Evolutionary conservation across 768 basidiomycete genomes (phyloP).

Genomic region (Baorangia bicolor): DNA sequence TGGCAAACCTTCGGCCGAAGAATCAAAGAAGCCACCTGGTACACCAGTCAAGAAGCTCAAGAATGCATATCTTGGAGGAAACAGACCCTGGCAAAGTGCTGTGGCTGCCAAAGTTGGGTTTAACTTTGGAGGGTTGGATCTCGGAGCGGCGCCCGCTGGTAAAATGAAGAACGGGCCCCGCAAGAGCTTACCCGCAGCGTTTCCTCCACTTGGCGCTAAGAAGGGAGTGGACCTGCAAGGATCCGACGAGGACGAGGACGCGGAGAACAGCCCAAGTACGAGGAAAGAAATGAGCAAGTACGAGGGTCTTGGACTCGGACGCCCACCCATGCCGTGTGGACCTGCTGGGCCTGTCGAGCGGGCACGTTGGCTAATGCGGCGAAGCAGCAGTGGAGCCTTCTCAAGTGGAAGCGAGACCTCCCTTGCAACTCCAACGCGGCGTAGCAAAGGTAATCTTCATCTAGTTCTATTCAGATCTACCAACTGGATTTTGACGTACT

Average conservation of each 20-base stretch:
- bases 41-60: constrained; percentile 80
- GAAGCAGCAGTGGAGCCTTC: constrained; percentile 81
- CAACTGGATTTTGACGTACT: neutral
- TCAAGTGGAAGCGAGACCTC: constrained; percentile 72
- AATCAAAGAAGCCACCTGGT: constrained; percentile 65
- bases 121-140: constrained; percentile 43
- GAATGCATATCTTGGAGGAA: constrained; percentile 53
- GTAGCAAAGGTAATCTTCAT: constrained; percentile 46
- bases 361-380: constrained; percentile 64
- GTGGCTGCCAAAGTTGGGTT: constrained; percentile 64
- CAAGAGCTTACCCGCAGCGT: constrained; percentile 76
- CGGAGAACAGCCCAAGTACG: constrained; percentile 61
- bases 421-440: constrained; percentile 62
- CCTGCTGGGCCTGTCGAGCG: constrained; percentile 39
- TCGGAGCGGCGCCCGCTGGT: constrained; percentile 34
- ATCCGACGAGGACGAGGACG: constrained; percentile 64
- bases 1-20: constrained; percentile 44
- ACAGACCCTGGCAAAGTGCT: constrained; percentile 81
- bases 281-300: constrained; percentile 54
- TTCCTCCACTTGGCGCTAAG: constrained; percentile 44
- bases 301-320: constrained; percentile 64
- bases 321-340: constrained; percentile 39
- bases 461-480: constrained; percentile 34
- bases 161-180: constrained; percentile 54
- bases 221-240: constrained; percentile 32